Base-by-base conservation (phyloP, 805 yeast genomes). In the Schwanniomyces yamadae region DNA sequence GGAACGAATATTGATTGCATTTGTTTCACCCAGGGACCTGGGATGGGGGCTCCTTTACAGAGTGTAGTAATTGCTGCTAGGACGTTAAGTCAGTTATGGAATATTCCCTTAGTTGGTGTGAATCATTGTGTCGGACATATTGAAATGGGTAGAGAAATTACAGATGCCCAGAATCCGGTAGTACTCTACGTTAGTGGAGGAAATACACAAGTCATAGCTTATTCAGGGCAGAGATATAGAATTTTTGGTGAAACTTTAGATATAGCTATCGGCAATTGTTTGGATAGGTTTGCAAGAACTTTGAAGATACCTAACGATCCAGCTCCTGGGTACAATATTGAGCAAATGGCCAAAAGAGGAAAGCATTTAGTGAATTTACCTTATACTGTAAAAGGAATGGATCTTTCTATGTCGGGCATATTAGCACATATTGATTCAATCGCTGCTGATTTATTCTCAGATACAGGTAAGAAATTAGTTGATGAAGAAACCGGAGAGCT, bases 181-280 rank as follows among this genome's bases (percentile, higher is more conserved):
- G 99, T 93, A 7, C 68, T 93, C 34, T 93, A 93, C 53, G 99
- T 93, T 8, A 86, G 96, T 59, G 99, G 99, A 11, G 99, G 99
- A 34, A 93, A 93, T 59, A 93, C 99, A 1, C 99, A 93, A 59
- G 95, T 93, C 14, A 93, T 93, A 57, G 99, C 99, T 1, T 93
- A 93, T 59, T 85, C 96, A 4, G 84, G 84, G 48, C 96, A 91
- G 54, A 61, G 95, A 49, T 93, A 93, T 62, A 75, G 99, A 47
- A 93, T 93, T n/a, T 93, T 93, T 60, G 99, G 99, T n/a, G 99
- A 93, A 58, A 93, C 99, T 0, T 66, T 93, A 39, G 99, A 93
- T 55, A 93, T 93, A 23, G 99, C 99, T 14, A 88, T 93, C 39
- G 99, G 99, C 1, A 93, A 93, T 59, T 93, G 99, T 63, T 66